A percentile compares a stretch with the other conserved stretches of the same genome.
These are phyloP conservation scores for Zymoseptoria tritici DNA, from an alignment of 2,329 filamentous ascomycete species.

Conservation along the genomic window DNA sequence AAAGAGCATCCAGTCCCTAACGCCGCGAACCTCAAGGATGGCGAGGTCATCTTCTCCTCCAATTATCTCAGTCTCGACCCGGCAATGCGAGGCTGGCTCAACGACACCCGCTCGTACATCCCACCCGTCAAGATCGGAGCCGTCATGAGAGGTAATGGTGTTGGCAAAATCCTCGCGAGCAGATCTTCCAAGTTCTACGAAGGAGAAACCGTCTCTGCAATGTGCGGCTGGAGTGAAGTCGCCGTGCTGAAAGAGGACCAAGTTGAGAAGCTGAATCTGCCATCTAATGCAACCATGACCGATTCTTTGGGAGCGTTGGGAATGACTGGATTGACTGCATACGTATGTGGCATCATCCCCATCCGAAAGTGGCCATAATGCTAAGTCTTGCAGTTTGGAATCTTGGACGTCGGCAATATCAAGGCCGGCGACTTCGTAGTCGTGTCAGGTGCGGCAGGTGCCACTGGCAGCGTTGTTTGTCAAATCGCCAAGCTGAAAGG, in stretches of 20 bases:
- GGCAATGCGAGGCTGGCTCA: constrained; percentile 46
- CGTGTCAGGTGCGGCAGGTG: constrained; percentile 69
- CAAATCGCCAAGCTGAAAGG: constrained; percentile 72
- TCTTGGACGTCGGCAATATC: constrained; percentile 60
- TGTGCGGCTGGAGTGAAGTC: constrained; percentile 36
- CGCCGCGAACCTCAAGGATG: constrained; percentile 19
- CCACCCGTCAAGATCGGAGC: constrained; percentile 38
- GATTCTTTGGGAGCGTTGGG: constrained; percentile 37
- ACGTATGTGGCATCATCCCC: constrained; percentile 28
- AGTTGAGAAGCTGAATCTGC: constrained; percentile 21
- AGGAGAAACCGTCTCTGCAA: constrained; percentile 32
- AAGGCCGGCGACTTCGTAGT: constrained; percentile 67
- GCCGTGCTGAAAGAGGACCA: constrained; percentile 26
- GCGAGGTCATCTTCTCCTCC: constrained; percentile 42
- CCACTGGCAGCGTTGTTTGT: constrained; percentile 67
- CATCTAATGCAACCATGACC: constrained; percentile 18
- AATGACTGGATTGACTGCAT: constrained; percentile 65
- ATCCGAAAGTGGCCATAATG: background rate
- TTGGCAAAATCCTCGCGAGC: constrained; percentile 34
- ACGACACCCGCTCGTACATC: constrained; percentile 40
- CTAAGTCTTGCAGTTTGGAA: constrained; percentile 45
- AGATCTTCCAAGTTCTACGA: constrained; percentile 24
- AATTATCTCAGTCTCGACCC: constrained; percentile 48
- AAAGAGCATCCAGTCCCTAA: constrained; percentile 15
- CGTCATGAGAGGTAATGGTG: constrained; percentile 32